A percentile compares a stretch with the other conserved stretches of the same genome.
Evolutionary conservation across 352 stramenopile genomes (phyloP).

Genomic region (Thalassiosira livingstoniorum): DNA sequence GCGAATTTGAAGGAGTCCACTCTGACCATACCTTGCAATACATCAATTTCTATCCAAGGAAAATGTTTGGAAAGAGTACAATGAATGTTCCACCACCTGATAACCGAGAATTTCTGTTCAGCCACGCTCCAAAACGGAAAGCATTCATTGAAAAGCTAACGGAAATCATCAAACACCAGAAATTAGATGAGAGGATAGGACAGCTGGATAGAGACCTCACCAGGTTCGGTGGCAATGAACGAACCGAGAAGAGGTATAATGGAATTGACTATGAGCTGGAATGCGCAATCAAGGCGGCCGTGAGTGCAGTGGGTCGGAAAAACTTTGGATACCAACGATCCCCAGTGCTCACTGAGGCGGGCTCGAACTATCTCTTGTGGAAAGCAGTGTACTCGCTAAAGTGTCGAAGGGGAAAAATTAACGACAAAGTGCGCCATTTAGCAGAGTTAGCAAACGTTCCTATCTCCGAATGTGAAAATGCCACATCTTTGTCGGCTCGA

Average conservation of each 20-base stretch:
- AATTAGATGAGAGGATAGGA: conserved; percentile 5
- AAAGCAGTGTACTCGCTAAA: conserved; percentile 14
- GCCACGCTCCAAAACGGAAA: conserved; percentile 26
- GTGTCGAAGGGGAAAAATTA: background rate
- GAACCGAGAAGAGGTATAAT: background rate
- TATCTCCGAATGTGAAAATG: background rate
- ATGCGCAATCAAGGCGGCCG: background rate
- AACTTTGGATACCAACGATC: conserved; percentile 38
- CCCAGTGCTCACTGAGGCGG: background rate
- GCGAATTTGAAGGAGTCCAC: background rate
- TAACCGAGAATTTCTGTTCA: conserved; percentile 22
- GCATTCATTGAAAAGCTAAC: conserved; percentile 10
- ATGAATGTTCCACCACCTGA: no score
- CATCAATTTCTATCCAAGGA: no score
- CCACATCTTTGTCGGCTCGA: background rate
- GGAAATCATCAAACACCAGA: background rate
- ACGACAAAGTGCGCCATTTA: background rate
- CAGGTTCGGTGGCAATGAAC: background rate
- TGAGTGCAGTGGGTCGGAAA: conserved; percentile 3
- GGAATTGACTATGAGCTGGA: background rate
- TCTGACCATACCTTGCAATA: no score
- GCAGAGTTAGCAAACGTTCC: background rate
- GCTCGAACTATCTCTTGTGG: conserved; percentile 6
- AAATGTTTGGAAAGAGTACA: no score
- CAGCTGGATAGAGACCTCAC: background rate